Base-by-base conservation (phyloP, 108 stramenopile genomes). In the Skeletonema potamos region DNA sequence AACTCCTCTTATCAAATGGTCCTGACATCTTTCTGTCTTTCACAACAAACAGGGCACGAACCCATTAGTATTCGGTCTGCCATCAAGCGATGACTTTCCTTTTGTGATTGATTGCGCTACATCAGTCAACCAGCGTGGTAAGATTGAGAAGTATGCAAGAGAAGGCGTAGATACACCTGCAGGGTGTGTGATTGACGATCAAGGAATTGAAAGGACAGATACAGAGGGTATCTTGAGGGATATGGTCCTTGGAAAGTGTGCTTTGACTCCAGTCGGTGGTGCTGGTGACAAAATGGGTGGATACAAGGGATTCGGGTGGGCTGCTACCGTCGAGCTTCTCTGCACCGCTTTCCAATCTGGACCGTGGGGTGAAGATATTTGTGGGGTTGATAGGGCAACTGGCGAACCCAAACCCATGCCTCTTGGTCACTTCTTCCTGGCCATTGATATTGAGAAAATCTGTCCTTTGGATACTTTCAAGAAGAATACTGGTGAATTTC, bases 251-350 rank as follows among this genome's bases (percentile, higher is more conserved):
- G 87, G 87, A 17, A 86, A 83, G 62, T 86, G 85, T 58, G 87
- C 87, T 33, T 64, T 89, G 57, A 85, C 84, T 41, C 87, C 87
- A 5, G 43, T 89, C 0, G 87, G 87, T 17, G 87, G 87, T 44
- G 87, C 87, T 7, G 87, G 87, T 20, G 85, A 86, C 22, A 72
- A 77, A 48, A 77, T 86, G 84, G 87, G 85, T 13, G 87, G 87
- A 36, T 89, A 89, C 78, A 89, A 89, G 60, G 77, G 84, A 51
- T 89, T 86, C 64, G 85, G 85, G 58, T 89, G 87, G 87, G 87
- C 85, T 15, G 72, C 85, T 12, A 76, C 79, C 15, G 87, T 89
- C 12, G 87, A 89, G 58, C 66, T 89, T 22, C 74, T 89, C 9
- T 86, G 82, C 18, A 86, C 82, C 0, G 87, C 87, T 10, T 54